Evolutionary conservation across 2,329 filamentous ascomycete genomes (phyloP), one percentile per base, ranked within the genome.

Genomic region (Arthrobotrys sphaeroides): DNA sequence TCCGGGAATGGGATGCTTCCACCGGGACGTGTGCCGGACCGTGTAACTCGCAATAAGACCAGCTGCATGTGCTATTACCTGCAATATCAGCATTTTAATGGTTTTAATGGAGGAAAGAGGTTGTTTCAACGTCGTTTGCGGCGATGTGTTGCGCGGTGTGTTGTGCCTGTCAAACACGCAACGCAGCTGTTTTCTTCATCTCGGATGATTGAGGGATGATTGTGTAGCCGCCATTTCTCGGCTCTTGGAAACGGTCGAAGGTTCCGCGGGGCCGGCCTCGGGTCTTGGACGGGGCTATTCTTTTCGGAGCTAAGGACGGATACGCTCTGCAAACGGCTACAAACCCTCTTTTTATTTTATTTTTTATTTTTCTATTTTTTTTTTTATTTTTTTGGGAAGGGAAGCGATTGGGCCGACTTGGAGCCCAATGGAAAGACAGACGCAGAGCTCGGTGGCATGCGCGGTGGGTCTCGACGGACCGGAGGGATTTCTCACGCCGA

Each of bases 221-320:
- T 33, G 47, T 9, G 26, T 36, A 55, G 24, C 51, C 51, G 51
- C 51, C 51, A 55, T 18, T 36, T 55, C 31, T 55, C 51, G 51
- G 51, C 28, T 38, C 51, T 55, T 55, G 51, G 51, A 55, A 33
- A 24, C 3, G 2, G 31, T 3, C 22, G 51, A 24, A 55, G 38
- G 28, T 38, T 55, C 51, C 51, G 51, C 18, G 51, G 51, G 51
- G 31, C 51, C 51, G 51, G 24, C 51, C 51, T 55, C 51, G 51
- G 51, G 28, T 38, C 31, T 16, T 36, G 18, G n/a, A 13, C 38
- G 28, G 51, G 49, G 28, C 31, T n/a, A n/a, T n/a, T n/a, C n/a
- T n/a, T n/a, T n/a, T n/a, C n/a, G n/a, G n/a, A n/a, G n/a, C 28
- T 33, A 33, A 33, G 28, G 28, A 10, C 28, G 5, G 28, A 10